These are phyloP conservation scores for Thermoascus crustaceus DNA, from an alignment of 2,329 filamentous ascomycete species.

Conservation along the genomic window DNA sequence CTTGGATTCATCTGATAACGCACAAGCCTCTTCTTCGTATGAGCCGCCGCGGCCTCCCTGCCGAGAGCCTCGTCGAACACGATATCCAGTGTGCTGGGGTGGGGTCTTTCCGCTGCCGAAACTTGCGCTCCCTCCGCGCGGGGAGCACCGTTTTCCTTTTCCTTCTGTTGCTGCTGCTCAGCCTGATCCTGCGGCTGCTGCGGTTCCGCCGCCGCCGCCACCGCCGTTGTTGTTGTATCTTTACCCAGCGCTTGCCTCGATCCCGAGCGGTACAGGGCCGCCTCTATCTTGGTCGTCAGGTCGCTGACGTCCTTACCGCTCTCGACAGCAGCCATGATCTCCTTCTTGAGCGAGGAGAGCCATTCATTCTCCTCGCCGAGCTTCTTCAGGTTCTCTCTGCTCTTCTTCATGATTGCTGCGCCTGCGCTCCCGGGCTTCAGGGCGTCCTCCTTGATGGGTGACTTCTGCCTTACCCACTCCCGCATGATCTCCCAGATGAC, in stretches of 20 bases:
- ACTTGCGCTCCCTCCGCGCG: slow-evolving; percentile 1
- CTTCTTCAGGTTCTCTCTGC: slow-evolving; percentile 23
- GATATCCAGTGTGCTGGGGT: slow-evolving; percentile 46
- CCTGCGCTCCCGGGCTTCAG: slow-evolving; percentile 64
- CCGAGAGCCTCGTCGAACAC: slow-evolving; percentile 77
- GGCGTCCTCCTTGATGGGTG: slow-evolving; percentile 64
- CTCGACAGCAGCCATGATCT: slow-evolving; percentile 28
- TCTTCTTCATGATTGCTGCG: slow-evolving; percentile 55
- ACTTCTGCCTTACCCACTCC: slow-evolving; percentile 78
- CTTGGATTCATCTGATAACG: slow-evolving; percentile 85
- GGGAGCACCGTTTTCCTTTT: slow-evolving; percentile 10
- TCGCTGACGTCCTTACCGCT: slow-evolving; percentile 28
- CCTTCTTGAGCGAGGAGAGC: slow-evolving; percentile 25
- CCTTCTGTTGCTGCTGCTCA: slow-evolving; percentile 13
- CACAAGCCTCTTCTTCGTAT: slow-evolving; percentile 60
- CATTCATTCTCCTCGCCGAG: slow-evolving; percentile 25
- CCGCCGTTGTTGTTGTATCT: slow-evolving; percentile 13
- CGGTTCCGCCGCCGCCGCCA: slow-evolving; percentile 18
- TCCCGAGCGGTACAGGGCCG: slow-evolving; percentile 34
- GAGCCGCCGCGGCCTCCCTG: slow-evolving; percentile 43
- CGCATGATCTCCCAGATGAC: slow-evolving; percentile 89
- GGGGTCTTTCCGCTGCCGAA: slow-evolving; percentile 7
- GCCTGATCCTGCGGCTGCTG: slow-evolving; percentile 12
- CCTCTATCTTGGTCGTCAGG: slow-evolving; percentile 36
- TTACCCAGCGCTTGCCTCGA: slow-evolving; percentile 13